These are phyloP conservation scores for Coemansia erecta DNA, from an alignment of 192 early-diverging fungal genomes.

Conservation along the genomic window DNA sequence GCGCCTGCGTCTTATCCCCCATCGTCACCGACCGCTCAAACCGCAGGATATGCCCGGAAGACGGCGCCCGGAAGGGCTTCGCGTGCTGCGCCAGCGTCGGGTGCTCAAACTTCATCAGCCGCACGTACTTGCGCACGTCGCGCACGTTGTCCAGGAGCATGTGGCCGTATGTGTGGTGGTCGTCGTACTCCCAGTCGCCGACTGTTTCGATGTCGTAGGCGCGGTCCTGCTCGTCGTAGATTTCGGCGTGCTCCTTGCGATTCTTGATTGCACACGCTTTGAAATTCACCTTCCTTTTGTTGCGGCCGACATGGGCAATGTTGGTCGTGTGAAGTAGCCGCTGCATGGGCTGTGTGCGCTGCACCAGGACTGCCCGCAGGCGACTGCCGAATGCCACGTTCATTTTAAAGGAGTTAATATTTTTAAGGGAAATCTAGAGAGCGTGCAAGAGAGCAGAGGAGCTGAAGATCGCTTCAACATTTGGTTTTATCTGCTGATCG, in stretches of 20 bases:
- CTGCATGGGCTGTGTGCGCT: not conserved
- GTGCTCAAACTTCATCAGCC: conserved; percentile 43
- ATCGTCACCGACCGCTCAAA: conserved; percentile 45
- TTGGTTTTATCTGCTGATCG: not conserved
- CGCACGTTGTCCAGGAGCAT: conserved; percentile 40
- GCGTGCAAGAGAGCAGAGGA: too few relatives aligned
- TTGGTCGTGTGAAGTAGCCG: conserved; percentile 27
- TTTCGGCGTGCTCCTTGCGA: conserved; percentile 30
- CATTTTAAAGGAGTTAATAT: too few relatives aligned
- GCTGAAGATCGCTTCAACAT: too few relatives aligned
- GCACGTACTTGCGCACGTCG: conserved; percentile 48
- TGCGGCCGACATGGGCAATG: conserved; percentile 29
- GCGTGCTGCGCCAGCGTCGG: conserved; percentile 38
- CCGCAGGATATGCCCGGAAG: conserved; percentile 18
- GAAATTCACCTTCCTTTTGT: conserved; percentile 21
- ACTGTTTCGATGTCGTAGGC: conserved; percentile 17
- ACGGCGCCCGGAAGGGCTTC: conserved; percentile 36
- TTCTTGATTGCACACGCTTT: conserved; percentile 12
- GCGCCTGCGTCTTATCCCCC: conserved; percentile 35
- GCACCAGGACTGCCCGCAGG: conserved; percentile 10
- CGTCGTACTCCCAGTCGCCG: conserved; percentile 27
- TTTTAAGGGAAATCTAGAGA: too few relatives aligned
- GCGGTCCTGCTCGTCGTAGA: conserved; percentile 40
- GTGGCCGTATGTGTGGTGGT: conserved; percentile 45
- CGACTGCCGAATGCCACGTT: not conserved